A percentile compares a stretch with the other conserved stretches of the same genome.
These are phyloP conservation scores for Acidiella bohemica DNA, from an alignment of 495 filamentous ascomycete genomes.

Conservation along the genomic window DNA sequence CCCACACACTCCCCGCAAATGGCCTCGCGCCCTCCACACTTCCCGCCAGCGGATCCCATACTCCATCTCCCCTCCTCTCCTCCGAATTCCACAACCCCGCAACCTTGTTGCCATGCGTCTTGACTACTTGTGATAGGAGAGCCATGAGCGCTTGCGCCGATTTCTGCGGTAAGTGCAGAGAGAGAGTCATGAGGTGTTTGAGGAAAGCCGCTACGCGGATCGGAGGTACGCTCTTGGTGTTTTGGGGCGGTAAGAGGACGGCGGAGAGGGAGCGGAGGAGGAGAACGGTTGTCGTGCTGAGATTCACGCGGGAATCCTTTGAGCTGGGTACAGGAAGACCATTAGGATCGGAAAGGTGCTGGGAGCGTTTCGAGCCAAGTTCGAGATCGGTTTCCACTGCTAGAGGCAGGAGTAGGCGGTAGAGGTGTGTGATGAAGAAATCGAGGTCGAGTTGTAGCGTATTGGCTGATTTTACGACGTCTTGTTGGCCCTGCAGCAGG, in stretches of 20 bases:
- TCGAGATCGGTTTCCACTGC: conserved; percentile 77
- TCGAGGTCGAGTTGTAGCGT: conserved; percentile 73
- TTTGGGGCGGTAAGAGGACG: conserved; percentile 54
- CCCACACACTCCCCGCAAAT: conserved; percentile 82
- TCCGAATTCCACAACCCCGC: conserved; percentile 69
- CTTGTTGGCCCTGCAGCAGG: conserved; percentile 76
- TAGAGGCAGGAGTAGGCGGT: conserved; percentile 63
- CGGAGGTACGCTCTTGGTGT: conserved; percentile 48
- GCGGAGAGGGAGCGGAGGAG: conserved; percentile 72
- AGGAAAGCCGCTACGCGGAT: conserved; percentile 75
- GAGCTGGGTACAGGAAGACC: conserved; percentile 22
- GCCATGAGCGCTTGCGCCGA: conserved; percentile 62
- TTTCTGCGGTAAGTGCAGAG: conserved; percentile 82
- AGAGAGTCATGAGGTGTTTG: conserved; percentile 74
- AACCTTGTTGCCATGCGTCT: conserved; percentile 56
- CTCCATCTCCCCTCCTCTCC: conserved; percentile 75
- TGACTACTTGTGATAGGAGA: conserved; percentile 58
- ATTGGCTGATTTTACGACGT: conserved; percentile 44
- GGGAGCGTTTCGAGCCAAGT: conserved; percentile 63
- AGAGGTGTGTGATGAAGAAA: conserved; percentile 90
- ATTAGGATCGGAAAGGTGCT: conserved; percentile 67
- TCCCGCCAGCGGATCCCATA: conserved; percentile 41
- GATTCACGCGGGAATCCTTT: conserved; percentile 55
- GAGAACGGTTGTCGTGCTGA: conserved; percentile 82
- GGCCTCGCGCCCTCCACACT: conserved; percentile 75